Evolutionary conservation across 441 rosid genomes (phyloP).

Genomic region (Adansonia madagascariensis): DNA sequence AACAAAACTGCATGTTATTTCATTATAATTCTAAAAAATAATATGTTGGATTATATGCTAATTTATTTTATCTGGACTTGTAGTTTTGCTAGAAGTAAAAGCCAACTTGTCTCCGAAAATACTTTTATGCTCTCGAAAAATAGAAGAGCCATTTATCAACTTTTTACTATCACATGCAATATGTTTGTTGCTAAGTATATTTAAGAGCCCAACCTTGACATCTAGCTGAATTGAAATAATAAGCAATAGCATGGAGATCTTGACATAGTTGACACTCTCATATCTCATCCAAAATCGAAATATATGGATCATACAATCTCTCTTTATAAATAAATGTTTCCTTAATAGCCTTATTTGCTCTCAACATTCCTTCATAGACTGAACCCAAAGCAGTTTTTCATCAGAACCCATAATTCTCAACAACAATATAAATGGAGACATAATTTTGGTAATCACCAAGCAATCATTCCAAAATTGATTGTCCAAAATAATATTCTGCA

Average conservation of each 20-base stretch:
- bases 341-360: background rate
- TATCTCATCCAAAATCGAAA: background rate
- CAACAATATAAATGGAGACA: no score
- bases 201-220: background rate
- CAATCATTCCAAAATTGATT: no score
- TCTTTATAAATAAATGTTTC: background rate
- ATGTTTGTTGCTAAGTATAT: background rate
- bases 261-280: background rate
- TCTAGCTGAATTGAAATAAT: no score
- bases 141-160: background rate
- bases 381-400: background rate
- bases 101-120: background rate
- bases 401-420: no score
- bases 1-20: no score
- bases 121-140: background rate
- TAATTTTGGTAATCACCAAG: no score
- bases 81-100: background rate
- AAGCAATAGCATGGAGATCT: background rate
- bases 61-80: no score
- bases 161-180: background rate
- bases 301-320: background rate
- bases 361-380: background rate
- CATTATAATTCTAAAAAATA: no score
- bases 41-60: no score
- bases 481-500: no score